Evolutionary conservation across 768 basidiomycete genomes (phyloP).

Genomic region (Auriscalpium orientale): DNA sequence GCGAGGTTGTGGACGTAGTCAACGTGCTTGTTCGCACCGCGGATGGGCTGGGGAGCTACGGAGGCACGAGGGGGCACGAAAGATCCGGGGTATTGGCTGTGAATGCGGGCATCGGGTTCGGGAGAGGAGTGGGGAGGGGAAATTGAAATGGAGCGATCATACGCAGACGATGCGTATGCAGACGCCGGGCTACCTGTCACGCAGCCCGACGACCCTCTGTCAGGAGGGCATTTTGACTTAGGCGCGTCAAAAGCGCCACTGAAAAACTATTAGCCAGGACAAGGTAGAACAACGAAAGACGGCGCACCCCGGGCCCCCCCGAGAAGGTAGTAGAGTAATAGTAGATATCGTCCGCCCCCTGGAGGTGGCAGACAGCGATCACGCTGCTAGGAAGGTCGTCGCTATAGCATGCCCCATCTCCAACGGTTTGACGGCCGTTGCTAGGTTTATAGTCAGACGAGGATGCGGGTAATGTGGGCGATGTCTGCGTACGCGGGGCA

Average conservation of each 20-base stretch:
- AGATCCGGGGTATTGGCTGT: conserved; percentile 22
- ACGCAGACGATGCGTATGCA: conserved; percentile 24
- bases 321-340: conserved; percentile 92
- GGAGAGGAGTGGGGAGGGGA: conserved; percentile 35
- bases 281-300: neutral
- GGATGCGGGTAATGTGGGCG: neutral
- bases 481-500: conserved; percentile 71
- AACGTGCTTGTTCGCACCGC: conserved; percentile 3
- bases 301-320: conserved; percentile 78
- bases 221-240: conserved; percentile 88
- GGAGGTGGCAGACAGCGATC: conserved; percentile 78
- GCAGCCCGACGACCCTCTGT: conserved; percentile 90
- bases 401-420: conserved; percentile 85
- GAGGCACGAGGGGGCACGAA: conserved; percentile 2
- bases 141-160: conserved; percentile 11
- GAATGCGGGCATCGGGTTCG: conserved; percentile 25
- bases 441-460: conserved; percentile 31
- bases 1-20: conserved; percentile 30
- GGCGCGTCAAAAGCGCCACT: conserved; percentile 98
- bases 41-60: conserved; percentile 21
- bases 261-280: neutral
- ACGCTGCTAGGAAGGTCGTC: conserved; percentile 65
- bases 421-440: conserved; percentile 96
- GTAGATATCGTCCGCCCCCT: conserved; percentile 77
- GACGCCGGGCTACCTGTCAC: conserved; percentile 91